Conservation (phyloP, 352 stramenopile genomes). For the Pythium grandisporangium region DNA sequence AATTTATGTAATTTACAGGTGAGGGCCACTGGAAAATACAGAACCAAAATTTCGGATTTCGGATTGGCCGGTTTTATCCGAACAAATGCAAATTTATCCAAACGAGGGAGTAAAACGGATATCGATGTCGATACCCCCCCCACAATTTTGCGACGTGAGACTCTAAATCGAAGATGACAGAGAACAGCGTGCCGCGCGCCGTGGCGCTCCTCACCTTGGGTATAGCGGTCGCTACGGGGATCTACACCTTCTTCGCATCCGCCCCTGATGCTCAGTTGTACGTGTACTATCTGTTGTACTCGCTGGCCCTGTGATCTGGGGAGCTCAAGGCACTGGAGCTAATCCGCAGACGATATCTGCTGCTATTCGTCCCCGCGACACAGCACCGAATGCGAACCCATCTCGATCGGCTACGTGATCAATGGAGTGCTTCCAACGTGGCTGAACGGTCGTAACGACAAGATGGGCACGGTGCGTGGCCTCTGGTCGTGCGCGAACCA, state of each 20-base stretch:
- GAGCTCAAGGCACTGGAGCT: no score
- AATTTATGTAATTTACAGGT: no score
- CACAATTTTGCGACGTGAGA: no score
- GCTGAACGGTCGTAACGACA: conserved; percentile 76
- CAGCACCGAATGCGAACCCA: conserved; percentile 53
- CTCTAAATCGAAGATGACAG: conserved; percentile 3
- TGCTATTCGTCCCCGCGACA: no score
- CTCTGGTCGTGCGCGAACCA: conserved; percentile 69
- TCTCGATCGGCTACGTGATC: conserved; percentile 75
- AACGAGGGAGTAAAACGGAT: no score
- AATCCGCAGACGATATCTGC: no score
- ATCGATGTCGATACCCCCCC: no score
- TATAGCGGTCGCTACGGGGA: conserved; percentile 17
- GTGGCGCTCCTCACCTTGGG: conserved; percentile 35
- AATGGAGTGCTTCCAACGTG: conserved; percentile 67
- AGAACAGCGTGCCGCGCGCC: conserved; percentile 20
- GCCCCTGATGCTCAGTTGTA: conserved; percentile 63
- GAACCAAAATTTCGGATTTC: no score
- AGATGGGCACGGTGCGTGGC: conserved; percentile 71
- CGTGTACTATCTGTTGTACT: conserved; percentile 12
- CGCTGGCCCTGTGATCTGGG: no score
- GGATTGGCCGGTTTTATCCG: no score
- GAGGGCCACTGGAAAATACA: no score
- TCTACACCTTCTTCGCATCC: conserved; percentile 66
- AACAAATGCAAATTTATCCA: no score